Conservation (phyloP, 2,329 filamentous ascomycete species). For the Colletotrichum incanum region DNA sequence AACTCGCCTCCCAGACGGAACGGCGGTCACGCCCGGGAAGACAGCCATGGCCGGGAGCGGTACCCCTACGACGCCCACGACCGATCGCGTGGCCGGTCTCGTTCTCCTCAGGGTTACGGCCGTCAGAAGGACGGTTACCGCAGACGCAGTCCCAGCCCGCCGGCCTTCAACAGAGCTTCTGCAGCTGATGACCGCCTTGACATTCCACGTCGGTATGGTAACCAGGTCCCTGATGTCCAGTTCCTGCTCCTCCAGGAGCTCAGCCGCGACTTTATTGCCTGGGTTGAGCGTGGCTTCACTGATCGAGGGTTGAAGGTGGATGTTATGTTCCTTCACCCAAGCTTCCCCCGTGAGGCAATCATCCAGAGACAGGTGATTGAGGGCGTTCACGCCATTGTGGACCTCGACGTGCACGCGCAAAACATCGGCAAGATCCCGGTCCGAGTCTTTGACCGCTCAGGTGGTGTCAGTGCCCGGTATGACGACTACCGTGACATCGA, state of each 20-base stretch:
- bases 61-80: constrained; percentile 56
- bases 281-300: constrained; percentile 84
- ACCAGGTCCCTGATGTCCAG: constrained; percentile 90
- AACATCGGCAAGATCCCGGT: constrained; percentile 81
- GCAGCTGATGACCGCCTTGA: constrained; percentile 75
- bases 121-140: constrained; percentile 70
- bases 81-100: constrained; percentile 74
- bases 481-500: constrained; percentile 91
- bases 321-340: constrained; percentile 83
- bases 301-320: constrained; percentile 81
- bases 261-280: constrained; percentile 84
- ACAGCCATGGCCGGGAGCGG: constrained; percentile 69
- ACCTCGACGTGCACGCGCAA: constrained; percentile 81
- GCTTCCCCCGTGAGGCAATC: constrained; percentile 78
- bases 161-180: constrained; percentile 58
- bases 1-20: constrained; percentile 72
- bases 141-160: constrained; percentile 79
- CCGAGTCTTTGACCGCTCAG: constrained; percentile 87
- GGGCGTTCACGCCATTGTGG: constrained; percentile 88
- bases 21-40: constrained; percentile 74
- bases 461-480: constrained; percentile 82
- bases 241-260: constrained; percentile 86
- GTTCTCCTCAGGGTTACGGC: constrained; percentile 72
- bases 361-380: constrained; percentile 89
- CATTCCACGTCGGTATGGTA: constrained; percentile 80